Evolutionary conservation across 331 rosid genomes (phyloP), one percentile per base, ranked within the genome.

Genomic region (Acacia concinna): DNA sequence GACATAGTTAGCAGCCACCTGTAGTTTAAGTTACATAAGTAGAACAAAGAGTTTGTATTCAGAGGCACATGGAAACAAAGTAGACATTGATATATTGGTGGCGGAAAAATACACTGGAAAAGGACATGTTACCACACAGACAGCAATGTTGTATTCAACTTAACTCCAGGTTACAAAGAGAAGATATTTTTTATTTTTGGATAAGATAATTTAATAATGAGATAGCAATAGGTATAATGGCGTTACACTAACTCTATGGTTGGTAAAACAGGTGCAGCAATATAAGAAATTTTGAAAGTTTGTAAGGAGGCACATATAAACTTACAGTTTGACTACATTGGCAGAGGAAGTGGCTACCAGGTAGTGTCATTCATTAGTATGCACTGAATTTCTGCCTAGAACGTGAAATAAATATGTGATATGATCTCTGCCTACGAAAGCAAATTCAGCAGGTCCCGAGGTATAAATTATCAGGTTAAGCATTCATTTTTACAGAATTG

Each of bases 1-100:
- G 49, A 95, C 97, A 73, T 92, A 95, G 84, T 95, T 93, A 37
- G 99, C 97, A 0, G 99, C 99, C 47, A 95, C 97, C 97, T 95
- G 86, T 21, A 51, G 65, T 84, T 52, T 23, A 11, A 38, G 68
- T 85, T 72, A 44, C 62, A 77, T 21, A 46, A 73, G 73, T 56
- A 6, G 74, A 68, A 32, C 18, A 46, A 35, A 32, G 11, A 54
- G 71, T 63, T 32, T 52, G 32, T n/a, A 8, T 71, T 69, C 37
- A 38, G 46, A 77, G 72, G 38, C 87, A 66, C 43, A 17, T 68
- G 69, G 62, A 57, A 68, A 51, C 46, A 52, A 73, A 46, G 73
- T 23, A 70, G 43, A 35, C 25, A 11, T 56, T 28, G 47, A 27
- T 52, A 71, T 34, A 41, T 25, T 52, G 49, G 57, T 65, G 27